A percentile compares a stretch with the other conserved stretches of the same genome.
Conservation (phyloP, 1,139 yeast species). For the Blastobotrys elegans region DNA sequence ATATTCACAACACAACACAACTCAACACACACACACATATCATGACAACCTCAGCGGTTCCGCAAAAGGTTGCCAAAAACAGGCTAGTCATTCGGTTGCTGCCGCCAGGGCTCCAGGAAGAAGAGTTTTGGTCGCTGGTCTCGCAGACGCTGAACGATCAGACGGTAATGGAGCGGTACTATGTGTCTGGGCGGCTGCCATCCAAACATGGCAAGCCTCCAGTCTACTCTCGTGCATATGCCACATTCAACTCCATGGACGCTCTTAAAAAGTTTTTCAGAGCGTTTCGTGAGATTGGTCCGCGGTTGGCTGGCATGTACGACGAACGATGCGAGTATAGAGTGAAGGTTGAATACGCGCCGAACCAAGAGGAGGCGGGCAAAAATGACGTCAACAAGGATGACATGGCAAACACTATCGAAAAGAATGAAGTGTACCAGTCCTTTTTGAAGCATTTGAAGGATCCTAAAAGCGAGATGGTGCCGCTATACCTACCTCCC, state of each 20-base stretch:
- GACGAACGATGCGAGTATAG: slow-evolving; percentile 12
- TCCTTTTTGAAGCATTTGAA: slow-evolving; percentile 16
- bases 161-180: slow-evolving; percentile 30
- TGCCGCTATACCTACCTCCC: slow-evolving; percentile 1
- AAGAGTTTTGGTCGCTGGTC: slow-evolving; percentile 29
- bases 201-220: slow-evolving; percentile 19
- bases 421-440: slow-evolving; percentile 20
- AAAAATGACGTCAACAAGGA: slow-evolving; percentile 6
- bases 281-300: slow-evolving; percentile 16
- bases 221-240: slow-evolving; percentile 21
- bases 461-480: slow-evolving; percentile 2
- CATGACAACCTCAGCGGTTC: background rate
- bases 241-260: slow-evolving; percentile 16
- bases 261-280: slow-evolving; percentile 18
- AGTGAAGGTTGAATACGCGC: slow-evolving; percentile 25
- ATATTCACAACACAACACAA: background rate
- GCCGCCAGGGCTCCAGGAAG: slow-evolving; percentile 36
- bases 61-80: slow-evolving; percentile 3
- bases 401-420: slow-evolving; percentile 20
- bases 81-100: slow-evolving; percentile 35
- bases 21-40: background rate
- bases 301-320: slow-evolving; percentile 11
- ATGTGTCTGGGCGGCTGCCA: slow-evolving; percentile 35
- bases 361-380: slow-evolving; percentile 21
- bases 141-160: slow-evolving; percentile 19